phyloP scores from a whole-genome alignment of 2,329 filamentous ascomycete species.

The Colletotrichum sp. region DNA sequence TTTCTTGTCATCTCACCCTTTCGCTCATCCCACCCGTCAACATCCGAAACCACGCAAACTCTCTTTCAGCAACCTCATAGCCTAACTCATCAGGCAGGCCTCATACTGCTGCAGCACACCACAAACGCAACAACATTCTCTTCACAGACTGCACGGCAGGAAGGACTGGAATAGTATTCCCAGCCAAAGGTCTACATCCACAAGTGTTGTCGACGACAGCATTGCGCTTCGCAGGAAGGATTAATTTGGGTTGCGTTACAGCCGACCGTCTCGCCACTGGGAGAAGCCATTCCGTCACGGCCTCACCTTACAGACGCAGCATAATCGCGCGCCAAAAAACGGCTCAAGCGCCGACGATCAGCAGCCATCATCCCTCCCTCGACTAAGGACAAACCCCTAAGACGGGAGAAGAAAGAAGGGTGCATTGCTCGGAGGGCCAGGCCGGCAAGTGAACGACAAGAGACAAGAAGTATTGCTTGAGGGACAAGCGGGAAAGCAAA shows the following conservation, averaged over 20 bases:
- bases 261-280: background rate
- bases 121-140: background rate
- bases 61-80: background rate
- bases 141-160: background rate
- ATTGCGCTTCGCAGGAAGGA: background rate
- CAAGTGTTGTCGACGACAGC: background rate
- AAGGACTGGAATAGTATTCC: background rate
- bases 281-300: slow-evolving; percentile 6
- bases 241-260: slow-evolving; percentile 5
- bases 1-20: slow-evolving; percentile 21
- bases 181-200: background rate
- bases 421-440: background rate
- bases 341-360: slow-evolving; percentile 39
- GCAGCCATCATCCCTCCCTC: slow-evolving; percentile 21
- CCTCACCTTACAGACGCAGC: slow-evolving; percentile 41
- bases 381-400: slow-evolving; percentile 10
- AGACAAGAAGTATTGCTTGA: background rate
- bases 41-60: slow-evolving; percentile 16
- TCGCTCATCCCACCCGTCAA: slow-evolving; percentile 14
- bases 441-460: background rate
- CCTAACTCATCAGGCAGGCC: slow-evolving; percentile 14
- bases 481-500: background rate
- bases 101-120: background rate
- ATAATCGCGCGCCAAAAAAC: slow-evolving; percentile 51
- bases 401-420: background rate